phyloP scores from a whole-genome alignment of 257 asterid genomes.

The Solanum paucissectum region DNA sequence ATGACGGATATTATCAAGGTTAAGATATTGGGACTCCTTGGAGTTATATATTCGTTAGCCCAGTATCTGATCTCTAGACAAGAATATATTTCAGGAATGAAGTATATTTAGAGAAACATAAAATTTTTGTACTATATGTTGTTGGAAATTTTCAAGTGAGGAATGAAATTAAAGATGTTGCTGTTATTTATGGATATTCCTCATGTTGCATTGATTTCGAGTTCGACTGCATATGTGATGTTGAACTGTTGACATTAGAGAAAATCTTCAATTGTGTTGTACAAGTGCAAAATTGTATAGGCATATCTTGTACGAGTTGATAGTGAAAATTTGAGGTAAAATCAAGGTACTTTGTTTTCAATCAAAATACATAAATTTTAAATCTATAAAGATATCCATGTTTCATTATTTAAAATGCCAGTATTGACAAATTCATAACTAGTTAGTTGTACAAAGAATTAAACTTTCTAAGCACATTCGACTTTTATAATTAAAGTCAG shows the following conservation, averaged over 20 bases:
- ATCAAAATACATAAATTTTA: neutral
- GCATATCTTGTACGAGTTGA: neutral
- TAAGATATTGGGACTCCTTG: conserved; percentile 87
- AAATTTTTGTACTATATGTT: conserved; percentile 27
- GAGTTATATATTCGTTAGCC: conserved; percentile 72
- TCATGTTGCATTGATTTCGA: neutral
- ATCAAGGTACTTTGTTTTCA: neutral
- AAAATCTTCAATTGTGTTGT: neutral
- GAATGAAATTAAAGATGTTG: neutral
- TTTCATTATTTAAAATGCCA: neutral
- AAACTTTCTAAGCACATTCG: neutral
- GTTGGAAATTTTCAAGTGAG: conserved; percentile 2
- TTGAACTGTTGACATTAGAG: neutral
- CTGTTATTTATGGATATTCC: neutral
- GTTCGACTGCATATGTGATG: neutral
- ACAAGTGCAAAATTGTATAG: neutral
- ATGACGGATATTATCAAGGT: conserved; percentile 71
- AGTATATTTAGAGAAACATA: conserved; percentile 57
- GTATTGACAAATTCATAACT: neutral
- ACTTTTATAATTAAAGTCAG: neutral
- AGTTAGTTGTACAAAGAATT: neutral
- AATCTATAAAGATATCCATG: neutral
- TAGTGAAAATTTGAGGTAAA: neutral
- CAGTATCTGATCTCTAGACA: conserved; percentile 86
- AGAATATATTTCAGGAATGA: conserved; percentile 78